Conservation (phyloP, 768 basidiomycete genomes). For the Phaeotremella skinneri region DNA sequence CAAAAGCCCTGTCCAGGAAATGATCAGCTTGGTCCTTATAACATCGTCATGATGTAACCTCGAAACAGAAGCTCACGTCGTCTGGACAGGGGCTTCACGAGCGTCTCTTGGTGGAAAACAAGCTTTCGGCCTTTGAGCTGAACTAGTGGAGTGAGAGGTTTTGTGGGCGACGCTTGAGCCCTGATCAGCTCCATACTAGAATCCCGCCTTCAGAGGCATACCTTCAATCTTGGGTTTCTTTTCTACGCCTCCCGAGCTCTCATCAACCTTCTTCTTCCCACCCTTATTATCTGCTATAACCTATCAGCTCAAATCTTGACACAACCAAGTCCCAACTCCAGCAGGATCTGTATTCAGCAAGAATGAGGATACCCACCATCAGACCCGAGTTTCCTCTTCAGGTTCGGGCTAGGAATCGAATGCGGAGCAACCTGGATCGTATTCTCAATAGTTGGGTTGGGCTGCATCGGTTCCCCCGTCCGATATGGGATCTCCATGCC, state of each 20-base stretch:
- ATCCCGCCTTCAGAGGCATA: constrained; percentile 5
- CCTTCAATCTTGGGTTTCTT: constrained; percentile 25
- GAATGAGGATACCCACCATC: constrained; percentile 2
- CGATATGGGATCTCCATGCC: neutral
- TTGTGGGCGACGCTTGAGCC: neutral
- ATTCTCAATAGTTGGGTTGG: constrained; percentile 20
- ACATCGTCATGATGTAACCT: neutral
- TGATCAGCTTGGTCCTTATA: neutral
- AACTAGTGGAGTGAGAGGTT: constrained; percentile 17
- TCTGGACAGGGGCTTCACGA: constrained; percentile 13
- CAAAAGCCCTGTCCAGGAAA: constrained; percentile 16
- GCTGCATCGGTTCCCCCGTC: constrained; percentile 20
- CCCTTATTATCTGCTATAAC: constrained; percentile 21
- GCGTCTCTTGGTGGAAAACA: constrained; percentile 28
- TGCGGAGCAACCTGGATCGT: neutral
- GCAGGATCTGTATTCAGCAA: neutral
- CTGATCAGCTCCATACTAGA: neutral
- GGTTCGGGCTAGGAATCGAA: constrained; percentile 10
- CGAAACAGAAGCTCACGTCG: constrained; percentile 22
- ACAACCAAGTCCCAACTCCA: neutral
- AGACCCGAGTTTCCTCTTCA: constrained; percentile 19
- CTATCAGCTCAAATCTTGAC: neutral
- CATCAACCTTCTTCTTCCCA: neutral
- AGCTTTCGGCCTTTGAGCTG: constrained; percentile 33
- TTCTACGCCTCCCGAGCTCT: constrained; percentile 9